These are phyloP conservation scores for Salvia splendens DNA, from an alignment of 257 asterid genomes.

Conservation along the genomic window DNA sequence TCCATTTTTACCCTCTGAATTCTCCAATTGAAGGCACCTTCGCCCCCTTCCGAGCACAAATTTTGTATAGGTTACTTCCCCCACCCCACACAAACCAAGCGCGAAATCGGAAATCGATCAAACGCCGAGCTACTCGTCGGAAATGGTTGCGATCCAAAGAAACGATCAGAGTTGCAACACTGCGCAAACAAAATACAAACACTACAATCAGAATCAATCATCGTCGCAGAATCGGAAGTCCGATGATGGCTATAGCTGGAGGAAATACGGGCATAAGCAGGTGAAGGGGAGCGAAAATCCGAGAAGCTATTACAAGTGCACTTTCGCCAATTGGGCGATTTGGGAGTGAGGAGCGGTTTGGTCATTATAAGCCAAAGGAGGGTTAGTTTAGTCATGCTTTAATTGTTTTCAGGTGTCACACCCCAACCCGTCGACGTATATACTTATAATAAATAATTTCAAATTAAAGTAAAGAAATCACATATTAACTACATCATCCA, in stretches of 20 bases:
- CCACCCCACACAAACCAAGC: conserved; percentile 29
- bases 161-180: conserved; percentile 37
- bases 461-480: too few relatives aligned
- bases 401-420: too few relatives aligned
- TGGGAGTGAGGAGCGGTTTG: too few relatives aligned
- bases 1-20: too few relatives aligned
- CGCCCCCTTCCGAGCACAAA: too few relatives aligned
- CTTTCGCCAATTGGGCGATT: conserved; percentile 71
- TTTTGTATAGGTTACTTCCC: too few relatives aligned
- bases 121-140: conserved; percentile 45
- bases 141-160: conserved; percentile 40
- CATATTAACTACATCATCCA: too few relatives aligned
- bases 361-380: too few relatives aligned
- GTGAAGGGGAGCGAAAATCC: conserved; percentile 95
- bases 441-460: too few relatives aligned
- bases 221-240: conserved; percentile 47
- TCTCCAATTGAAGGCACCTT: too few relatives aligned
- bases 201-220: conserved; percentile 7
- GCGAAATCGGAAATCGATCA: conserved; percentile 37
- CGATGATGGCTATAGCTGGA: conserved; percentile 89
- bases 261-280: conserved; percentile 89
- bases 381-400: too few relatives aligned
- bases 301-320: conserved; percentile 84
- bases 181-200: conserved; percentile 20
- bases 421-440: too few relatives aligned